Base-by-base conservation (phyloP, 345 rosid genomes). In the Aegle marmelos region DNA sequence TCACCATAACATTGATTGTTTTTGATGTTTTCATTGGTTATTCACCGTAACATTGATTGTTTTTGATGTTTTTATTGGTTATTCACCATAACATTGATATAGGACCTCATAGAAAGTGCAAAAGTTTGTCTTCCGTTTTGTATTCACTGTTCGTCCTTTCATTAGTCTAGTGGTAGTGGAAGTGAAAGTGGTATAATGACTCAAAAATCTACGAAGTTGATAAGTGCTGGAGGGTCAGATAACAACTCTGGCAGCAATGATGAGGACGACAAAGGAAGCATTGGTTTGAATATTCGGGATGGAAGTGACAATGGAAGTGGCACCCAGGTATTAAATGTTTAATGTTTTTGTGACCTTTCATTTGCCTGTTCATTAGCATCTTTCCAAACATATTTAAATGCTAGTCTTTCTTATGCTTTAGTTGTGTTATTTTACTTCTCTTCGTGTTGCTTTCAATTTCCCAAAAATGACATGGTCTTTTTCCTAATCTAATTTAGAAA, bases 301-400 rank as follows among this genome's bases (percentile, higher is more conserved):
- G 88, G 86, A 79, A 83, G 85, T 73, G 83, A 83, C 70, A 33
- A 79, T 67, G 86, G 85, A 41, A 86, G 86, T 77, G 85, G 83
- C 68, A 79, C 85, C 39, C 88, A 83, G 85, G 81, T 69, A 74
- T 21, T 50, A 16, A 2, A 45, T 13, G 17, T 45, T 45, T 45
- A 28, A 16, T 31, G 50, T 76, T 22, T 36, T 59, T 45, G 21
- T 6, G 22, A 14, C 5, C 34, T 53, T 36, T 72, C 36, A 62
- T 8, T 30, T 45, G 27, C 54, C 25, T 28, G 11, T 5, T 6
- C 2, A 13, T 36, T 36, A 48, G 24, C 11, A 65, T 5, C 9
- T 66, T 62, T 57, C 50, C 28, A 70, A 24, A 31, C 19, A 8
- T 54, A 64, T 24, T 48, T 39, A 11, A 28, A 50, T 34, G 10